Evolutionary conservation across 768 basidiomycete species (phyloP).

Genomic region (Tremella mesenterica): DNA sequence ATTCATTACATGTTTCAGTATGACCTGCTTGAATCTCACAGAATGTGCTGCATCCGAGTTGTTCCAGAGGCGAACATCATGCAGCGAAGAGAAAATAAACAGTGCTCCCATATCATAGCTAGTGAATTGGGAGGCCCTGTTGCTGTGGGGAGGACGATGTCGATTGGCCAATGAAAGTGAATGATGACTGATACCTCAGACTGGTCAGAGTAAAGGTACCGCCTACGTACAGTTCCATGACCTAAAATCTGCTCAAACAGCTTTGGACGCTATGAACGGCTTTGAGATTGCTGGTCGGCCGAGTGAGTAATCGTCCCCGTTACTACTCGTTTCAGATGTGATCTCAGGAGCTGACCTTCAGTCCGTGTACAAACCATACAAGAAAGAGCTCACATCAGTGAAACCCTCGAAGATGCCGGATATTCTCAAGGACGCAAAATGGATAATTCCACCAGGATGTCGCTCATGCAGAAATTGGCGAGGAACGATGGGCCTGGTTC

Average conservation of each 20-base stretch:
- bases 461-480: conserved; percentile 99
- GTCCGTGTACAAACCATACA: conserved; percentile 30
- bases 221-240: conserved; percentile 97
- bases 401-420: conserved; percentile 69
- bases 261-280: conserved; percentile 96
- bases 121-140: too few relatives aligned
- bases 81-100: too few relatives aligned
- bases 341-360: conserved; percentile 9
- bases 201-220: conserved; percentile 93
- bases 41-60: too few relatives aligned
- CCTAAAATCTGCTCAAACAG: conserved; percentile 90
- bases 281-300: conserved; percentile 94
- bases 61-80: too few relatives aligned
- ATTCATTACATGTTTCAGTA: background rate
- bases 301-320: conserved; percentile 50
- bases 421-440: conserved; percentile 60
- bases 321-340: background rate
- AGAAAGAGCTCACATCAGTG: conserved; percentile 23
- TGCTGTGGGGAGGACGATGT: too few relatives aligned
- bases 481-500: conserved; percentile 53
- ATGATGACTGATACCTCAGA: too few relatives aligned
- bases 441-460: conserved; percentile 95
- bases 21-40: background rate
- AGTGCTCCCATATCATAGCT: too few relatives aligned
- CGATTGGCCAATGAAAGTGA: too few relatives aligned